phyloP scores from a whole-genome alignment of 2,329 filamentous ascomycete species.

The Berkeleyomyces basicola region DNA sequence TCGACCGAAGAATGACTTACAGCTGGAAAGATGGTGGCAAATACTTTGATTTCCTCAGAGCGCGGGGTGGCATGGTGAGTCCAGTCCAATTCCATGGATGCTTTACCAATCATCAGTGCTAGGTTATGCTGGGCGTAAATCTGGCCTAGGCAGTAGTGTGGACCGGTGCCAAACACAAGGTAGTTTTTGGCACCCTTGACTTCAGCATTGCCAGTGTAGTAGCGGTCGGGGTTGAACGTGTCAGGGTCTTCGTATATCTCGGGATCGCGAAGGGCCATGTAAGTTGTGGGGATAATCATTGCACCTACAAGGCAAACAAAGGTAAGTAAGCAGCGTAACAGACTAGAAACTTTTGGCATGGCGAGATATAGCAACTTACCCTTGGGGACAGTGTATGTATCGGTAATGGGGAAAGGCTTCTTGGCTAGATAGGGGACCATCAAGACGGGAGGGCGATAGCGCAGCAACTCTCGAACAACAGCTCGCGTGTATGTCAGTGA shows the following conservation, averaged over 20 bases:
- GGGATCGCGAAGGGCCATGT: constrained; percentile 77
- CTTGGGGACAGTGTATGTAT: constrained; percentile 82
- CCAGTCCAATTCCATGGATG: constrained; percentile 76
- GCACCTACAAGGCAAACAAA: constrained; percentile 34
- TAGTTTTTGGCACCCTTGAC: constrained; percentile 81
- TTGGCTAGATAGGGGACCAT: constrained; percentile 94
- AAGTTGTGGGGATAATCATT: constrained; percentile 88
- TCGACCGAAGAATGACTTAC: constrained; percentile 33
- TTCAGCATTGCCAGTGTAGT: constrained; percentile 79
- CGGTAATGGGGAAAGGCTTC: constrained; percentile 84
- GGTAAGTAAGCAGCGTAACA: constrained; percentile 14
- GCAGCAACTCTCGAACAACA: constrained; percentile 77
- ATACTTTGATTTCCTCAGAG: constrained; percentile 94
- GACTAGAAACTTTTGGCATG: background rate
- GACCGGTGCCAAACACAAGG: constrained; percentile 86
- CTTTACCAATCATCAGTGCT: constrained; percentile 80
- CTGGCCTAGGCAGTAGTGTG: constrained; percentile 93
- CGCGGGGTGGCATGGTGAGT: constrained; percentile 65
- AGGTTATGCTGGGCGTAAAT: constrained; percentile 80
- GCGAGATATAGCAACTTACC: constrained; percentile 27
- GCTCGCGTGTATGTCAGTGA: constrained; percentile 79
- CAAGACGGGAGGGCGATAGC: constrained; percentile 88
- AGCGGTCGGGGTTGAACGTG: constrained; percentile 75
- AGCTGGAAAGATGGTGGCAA: constrained; percentile 95
- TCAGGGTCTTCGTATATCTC: constrained; percentile 87